Evolutionary conservation across 2,329 filamentous ascomycete species (phyloP), one percentile per base, ranked within the genome.

Genomic region (Paecilomyces niveus): DNA sequence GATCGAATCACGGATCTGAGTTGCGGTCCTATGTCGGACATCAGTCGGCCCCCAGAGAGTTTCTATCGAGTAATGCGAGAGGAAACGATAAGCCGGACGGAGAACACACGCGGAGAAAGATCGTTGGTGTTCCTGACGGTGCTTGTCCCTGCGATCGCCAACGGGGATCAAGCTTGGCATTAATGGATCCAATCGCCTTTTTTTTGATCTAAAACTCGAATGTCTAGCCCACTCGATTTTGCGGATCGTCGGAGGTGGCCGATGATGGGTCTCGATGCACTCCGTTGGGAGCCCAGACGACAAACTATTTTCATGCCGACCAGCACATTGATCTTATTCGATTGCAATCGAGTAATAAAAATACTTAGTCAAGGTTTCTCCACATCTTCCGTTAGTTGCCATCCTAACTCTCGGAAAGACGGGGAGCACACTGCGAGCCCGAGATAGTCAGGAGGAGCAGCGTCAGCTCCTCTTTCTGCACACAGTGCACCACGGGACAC

Each of bases 51-150:
- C 35, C n/a, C 11, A n/a, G 35, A 2, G 29, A 45, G 26, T 63
- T 62, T 62, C 58, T 31, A 63, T 65, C 59, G 59, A 65, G 65
- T 65, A 63, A 64, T 45, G 26, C 66, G 65, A 68, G 66, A 69
- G 24, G 32, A 55, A 22, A 18, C 33, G 58, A 52, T 59, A 59
- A 65, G 22, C 50, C 50, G 10, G 50, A 11, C 50, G 50, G 50
- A 52, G 50, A 52, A 24, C 50, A 6, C 22, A 45, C 39, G 39
- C 39, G 39, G 39, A 18, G n/a, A 3, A n/a, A 18, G 39, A 45
- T 45, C 15, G 39, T 45, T 45, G 39, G 39, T 45, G 50, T 52
- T 52, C 50, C 50, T 52, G 50, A 29, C 10, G 50, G 21, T 52
- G 35, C 35, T 52, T 52, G 50, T 52, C 50, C 50, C 18, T 13